Conservation (phyloP, 805 yeast species). For the Ogataea zsoltii region DNA sequence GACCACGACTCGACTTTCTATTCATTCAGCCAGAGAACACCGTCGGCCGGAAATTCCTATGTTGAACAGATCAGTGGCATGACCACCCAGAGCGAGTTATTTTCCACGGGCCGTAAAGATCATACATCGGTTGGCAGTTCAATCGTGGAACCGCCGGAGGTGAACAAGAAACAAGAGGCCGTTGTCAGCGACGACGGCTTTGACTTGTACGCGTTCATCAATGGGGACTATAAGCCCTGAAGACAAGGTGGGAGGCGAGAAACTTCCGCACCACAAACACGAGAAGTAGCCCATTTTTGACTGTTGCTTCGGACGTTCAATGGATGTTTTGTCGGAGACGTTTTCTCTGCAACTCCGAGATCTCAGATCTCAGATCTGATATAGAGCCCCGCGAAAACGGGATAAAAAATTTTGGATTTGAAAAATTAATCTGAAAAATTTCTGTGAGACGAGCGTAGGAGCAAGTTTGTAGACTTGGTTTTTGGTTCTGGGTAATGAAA, state of each 20-base stretch:
- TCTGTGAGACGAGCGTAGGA: not conserved
- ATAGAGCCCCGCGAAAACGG: slow-evolving; percentile 1
- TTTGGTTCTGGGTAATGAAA: not conserved
- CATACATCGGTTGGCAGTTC: not conserved
- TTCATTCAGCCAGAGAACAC: slow-evolving; percentile 10
- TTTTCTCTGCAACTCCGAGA: not conserved
- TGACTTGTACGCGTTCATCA: slow-evolving; percentile 22
- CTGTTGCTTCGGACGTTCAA: not conserved
- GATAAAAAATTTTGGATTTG: not conserved
- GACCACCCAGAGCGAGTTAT: not conserved
- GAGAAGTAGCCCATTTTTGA: too few relatives aligned
- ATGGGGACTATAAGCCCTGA: slow-evolving; percentile 10
- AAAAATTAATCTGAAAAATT: not conserved
- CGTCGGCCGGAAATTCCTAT: not conserved
- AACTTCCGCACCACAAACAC: too few relatives aligned
- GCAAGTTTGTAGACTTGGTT: not conserved
- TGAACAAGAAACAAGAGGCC: not conserved
- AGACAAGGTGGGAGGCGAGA: too few relatives aligned
- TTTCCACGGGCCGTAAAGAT: not conserved
- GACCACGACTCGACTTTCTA: slow-evolving; percentile 18
- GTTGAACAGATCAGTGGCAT: not conserved
- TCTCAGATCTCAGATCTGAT: slow-evolving; percentile 1
- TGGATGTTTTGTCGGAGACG: too few relatives aligned
- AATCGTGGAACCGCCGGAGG: not conserved
- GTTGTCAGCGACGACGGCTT: slow-evolving; percentile 13